A percentile compares a stretch with the other conserved stretches of the same genome.
phyloP scores from a whole-genome alignment of 2,329 filamentous ascomycete genomes.

The Talaromyces marneffei region DNA sequence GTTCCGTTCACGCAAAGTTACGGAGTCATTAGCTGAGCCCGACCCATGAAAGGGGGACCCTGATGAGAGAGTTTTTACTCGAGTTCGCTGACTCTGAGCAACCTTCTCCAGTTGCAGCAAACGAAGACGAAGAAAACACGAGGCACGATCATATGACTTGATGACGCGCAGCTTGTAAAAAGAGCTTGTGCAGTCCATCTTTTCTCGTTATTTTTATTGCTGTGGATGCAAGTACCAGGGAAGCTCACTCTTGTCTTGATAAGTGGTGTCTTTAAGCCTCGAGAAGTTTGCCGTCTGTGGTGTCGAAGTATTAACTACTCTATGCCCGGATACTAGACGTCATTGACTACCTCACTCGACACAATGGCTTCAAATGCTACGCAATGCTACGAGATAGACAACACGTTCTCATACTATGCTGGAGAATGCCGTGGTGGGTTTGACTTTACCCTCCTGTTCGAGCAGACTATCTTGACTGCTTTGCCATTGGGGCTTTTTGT shows the following conservation, averaged over 20 bases:
- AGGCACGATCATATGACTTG: slow-evolving; percentile 4
- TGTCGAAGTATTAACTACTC: neutral
- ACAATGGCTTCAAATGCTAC: slow-evolving; percentile 20
- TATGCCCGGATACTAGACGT: neutral
- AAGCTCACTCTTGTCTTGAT: neutral
- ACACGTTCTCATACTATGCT: slow-evolving; percentile 30
- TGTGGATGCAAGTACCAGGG: neutral
- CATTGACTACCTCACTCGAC: neutral
- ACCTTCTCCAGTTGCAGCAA: neutral
- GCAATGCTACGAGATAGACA: slow-evolving; percentile 30
- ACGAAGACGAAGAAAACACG: neutral
- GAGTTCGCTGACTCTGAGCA: neutral
- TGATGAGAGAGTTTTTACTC: neutral
- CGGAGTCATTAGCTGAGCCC: slow-evolving; percentile 1
- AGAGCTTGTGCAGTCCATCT: neutral
- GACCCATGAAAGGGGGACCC: slow-evolving; percentile 1
- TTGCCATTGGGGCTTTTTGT: slow-evolving; percentile 34
- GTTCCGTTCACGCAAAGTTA: neutral
- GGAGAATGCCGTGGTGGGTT: slow-evolving; percentile 35
- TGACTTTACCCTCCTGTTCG: slow-evolving; percentile 44
- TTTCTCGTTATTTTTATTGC: neutral
- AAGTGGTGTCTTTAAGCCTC: neutral
- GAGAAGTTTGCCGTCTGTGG: neutral
- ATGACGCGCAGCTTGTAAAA: slow-evolving; percentile 8
- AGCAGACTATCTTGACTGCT: slow-evolving; percentile 38